Percentiles rank a stretch among this genome's conserved stretches.
Evolutionary conservation across 192 early-diverging fungal genomes (phyloP).

Genomic region (Backusella liffmaniae): DNA sequence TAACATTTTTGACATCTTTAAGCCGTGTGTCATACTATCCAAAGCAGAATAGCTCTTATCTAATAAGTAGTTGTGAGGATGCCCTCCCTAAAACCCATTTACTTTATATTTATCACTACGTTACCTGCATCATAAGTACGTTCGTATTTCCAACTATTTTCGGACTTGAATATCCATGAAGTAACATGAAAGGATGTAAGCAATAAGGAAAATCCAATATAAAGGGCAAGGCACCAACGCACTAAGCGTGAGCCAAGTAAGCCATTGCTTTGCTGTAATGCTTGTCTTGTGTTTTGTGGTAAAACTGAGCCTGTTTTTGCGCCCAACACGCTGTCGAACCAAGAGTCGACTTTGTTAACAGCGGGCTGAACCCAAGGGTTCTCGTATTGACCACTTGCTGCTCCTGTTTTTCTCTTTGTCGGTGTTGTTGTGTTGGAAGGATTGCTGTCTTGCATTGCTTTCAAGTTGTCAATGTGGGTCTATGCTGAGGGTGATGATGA

Average conservation of each 20-base stretch:
- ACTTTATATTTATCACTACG: not conserved
- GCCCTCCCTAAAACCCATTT: not conserved
- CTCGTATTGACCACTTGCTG: not conserved
- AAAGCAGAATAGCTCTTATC: slow-evolving; percentile 24
- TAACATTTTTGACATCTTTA: slow-evolving; percentile 37
- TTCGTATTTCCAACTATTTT: not conserved
- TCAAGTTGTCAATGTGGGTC: not conserved
- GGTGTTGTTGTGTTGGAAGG: not conserved
- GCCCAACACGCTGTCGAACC: not conserved
- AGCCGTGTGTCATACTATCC: slow-evolving; percentile 24
- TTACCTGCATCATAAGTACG: slow-evolving; percentile 34
- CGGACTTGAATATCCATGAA: not conserved
- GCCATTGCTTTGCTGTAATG: not conserved
- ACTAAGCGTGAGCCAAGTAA: not conserved
- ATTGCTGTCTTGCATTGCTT: not conserved
- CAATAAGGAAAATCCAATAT: not conserved
- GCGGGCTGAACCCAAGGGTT: not conserved
- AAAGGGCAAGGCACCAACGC: not conserved
- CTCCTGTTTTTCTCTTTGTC: not conserved
- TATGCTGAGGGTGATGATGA: not conserved
- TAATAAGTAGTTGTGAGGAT: not conserved
- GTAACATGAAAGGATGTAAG: not conserved
- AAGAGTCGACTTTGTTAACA: not conserved
- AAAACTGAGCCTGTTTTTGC: not conserved
- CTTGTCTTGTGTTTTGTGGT: not conserved